phyloP scores from a whole-genome alignment of 306 rosid species.

The Prunus salicina region DNA sequence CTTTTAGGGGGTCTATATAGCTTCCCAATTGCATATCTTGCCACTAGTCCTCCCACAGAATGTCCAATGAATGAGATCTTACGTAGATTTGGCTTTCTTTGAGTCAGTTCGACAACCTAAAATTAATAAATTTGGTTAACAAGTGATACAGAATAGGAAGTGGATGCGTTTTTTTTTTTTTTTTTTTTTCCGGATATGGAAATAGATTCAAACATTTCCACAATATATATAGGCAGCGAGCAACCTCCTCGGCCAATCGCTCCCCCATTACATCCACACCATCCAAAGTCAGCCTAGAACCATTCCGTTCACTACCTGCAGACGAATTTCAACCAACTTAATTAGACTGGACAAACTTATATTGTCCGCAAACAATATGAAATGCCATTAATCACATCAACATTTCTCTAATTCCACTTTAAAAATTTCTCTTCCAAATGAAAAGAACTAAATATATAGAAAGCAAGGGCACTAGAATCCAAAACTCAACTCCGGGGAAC shows the following conservation, averaged over 20 bases:
- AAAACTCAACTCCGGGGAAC: not conserved
- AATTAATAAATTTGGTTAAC: constrained; percentile 22
- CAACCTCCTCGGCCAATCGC: constrained; percentile 83
- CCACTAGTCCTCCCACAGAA: constrained; percentile 96
- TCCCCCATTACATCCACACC: constrained; percentile 99
- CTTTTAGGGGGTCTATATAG: constrained; percentile 57
- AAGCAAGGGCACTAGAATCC: not conserved
- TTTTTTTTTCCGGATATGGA: constrained; percentile 1
- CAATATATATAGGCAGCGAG: constrained; percentile 14
- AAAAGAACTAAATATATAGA: not conserved
- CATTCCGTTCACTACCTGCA: constrained; percentile 92
- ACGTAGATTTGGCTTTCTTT: constrained; percentile 59
- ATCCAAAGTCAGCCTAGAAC: constrained; percentile 66
- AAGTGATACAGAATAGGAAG: not conserved
- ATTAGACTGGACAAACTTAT: not conserved
- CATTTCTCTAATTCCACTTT: not conserved
- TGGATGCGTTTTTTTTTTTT: constrained; percentile 1
- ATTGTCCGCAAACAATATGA: not conserved
- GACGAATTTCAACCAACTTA: constrained; percentile 4
- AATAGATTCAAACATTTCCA: constrained; percentile 12
- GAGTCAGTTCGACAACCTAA: constrained; percentile 70
- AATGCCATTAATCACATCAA: not conserved
- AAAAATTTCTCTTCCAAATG: not conserved
- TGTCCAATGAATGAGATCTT: constrained; percentile 89
- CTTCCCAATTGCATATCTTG: constrained; percentile 87